Conservation (phyloP, 129 eudicot genomes). For the Helichrysum umbraculigerum region DNA sequence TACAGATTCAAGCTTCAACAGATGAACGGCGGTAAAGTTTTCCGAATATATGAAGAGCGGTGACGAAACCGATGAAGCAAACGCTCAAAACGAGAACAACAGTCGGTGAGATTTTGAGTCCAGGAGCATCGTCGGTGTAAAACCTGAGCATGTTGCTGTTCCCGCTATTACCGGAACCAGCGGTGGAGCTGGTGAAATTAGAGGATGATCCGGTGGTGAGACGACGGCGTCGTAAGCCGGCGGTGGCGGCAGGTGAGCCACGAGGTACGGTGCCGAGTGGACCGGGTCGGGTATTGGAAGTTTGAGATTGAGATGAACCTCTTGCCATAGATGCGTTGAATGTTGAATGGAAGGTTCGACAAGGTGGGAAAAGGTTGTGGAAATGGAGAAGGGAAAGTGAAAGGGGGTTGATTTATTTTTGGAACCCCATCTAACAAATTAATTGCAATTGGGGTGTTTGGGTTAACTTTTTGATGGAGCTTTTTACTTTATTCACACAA, state of each 20-base stretch:
- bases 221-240: conserved; percentile 75
- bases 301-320: conserved; percentile 78
- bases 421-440: not conserved
- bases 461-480: no score
- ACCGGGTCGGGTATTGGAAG: conserved; percentile 56
- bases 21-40: conserved; percentile 65
- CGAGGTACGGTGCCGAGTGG: conserved; percentile 53
- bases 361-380: not conserved
- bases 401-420: not conserved
- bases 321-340: conserved; percentile 44
- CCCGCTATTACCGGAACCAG: conserved; percentile 22
- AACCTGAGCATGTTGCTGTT: conserved; percentile 72
- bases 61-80: conserved; percentile 73
- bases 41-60: conserved; percentile 80
- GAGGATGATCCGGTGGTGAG: conserved; percentile 35
- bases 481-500: no score
- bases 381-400: not conserved
- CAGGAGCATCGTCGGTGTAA: conserved; percentile 86
- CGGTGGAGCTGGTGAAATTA: not conserved
- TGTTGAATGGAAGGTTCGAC: conserved; percentile 11
- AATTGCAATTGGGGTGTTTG: no score
- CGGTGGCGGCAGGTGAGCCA: conserved; percentile 74
- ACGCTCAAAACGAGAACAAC: conserved; percentile 77
- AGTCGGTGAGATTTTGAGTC: conserved; percentile 74
- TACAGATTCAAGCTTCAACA: conserved; percentile 34